phyloP scores from a whole-genome alignment of 768 basidiomycete genomes.

The Pulveroboletus sp. region DNA sequence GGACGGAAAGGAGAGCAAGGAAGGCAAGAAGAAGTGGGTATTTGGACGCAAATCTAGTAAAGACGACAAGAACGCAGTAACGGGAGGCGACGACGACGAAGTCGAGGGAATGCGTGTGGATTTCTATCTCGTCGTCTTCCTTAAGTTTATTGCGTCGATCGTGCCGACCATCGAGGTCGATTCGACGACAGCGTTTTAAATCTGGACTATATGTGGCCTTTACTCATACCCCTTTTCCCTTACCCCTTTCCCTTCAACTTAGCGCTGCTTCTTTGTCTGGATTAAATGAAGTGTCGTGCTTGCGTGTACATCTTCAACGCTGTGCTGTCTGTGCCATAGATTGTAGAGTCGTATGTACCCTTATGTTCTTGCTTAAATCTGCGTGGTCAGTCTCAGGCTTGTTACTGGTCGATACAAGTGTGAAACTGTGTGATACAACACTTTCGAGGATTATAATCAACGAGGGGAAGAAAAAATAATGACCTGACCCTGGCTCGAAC shows the following conservation, averaged over 20 bases:
- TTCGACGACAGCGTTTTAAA: constrained; percentile 74
- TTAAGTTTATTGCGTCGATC: constrained; percentile 98
- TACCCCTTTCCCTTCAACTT: background rate
- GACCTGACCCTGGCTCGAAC: constrained; percentile 59
- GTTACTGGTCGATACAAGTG: no score
- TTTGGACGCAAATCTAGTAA: constrained; percentile 71
- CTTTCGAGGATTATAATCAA: background rate
- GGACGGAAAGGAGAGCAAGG: constrained; percentile 47
- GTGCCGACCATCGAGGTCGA: constrained; percentile 99
- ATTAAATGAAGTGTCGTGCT: constrained; percentile 1
- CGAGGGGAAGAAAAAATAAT: background rate
- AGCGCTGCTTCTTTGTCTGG: background rate
- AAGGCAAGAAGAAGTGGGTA: constrained; percentile 77
- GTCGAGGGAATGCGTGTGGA: constrained; percentile 96
- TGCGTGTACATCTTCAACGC: background rate
- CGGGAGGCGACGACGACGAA: constrained; percentile 42
- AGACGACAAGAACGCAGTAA: constrained; percentile 41
- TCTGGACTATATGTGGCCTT: background rate
- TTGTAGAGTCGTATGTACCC: constrained; percentile 22
- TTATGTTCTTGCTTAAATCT: constrained; percentile 17
- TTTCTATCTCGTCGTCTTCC: constrained; percentile 96
- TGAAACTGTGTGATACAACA: no score
- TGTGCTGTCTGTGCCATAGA: constrained; percentile 21
- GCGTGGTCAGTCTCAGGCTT: background rate
- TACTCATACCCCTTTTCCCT: background rate